phyloP scores from a whole-genome alignment of 306 rosid species.

The Crotalaria pallida region DNA sequence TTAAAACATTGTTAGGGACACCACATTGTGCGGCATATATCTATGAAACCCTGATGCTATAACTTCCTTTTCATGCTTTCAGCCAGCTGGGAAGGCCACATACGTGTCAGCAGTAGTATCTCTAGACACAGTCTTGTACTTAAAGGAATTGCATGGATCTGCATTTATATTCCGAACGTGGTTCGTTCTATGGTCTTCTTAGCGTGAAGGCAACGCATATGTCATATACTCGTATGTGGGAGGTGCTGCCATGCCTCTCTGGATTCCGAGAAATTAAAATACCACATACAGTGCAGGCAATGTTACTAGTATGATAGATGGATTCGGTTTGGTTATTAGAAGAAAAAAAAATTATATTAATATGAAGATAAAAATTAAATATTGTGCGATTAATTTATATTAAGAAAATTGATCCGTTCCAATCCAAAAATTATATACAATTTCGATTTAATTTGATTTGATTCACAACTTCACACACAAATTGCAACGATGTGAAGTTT shows the following conservation, averaged over 20 bases:
- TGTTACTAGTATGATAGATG: too few species aligned
- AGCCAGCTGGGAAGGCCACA: slow-evolving; percentile 16
- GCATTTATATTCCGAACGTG: slow-evolving; percentile 1
- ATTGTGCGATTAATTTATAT: too few species aligned
- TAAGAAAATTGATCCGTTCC: too few species aligned
- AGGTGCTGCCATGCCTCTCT: background rate
- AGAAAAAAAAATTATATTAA: too few species aligned
- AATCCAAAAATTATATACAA: too few species aligned
- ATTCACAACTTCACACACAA: too few species aligned
- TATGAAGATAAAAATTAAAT: too few species aligned
- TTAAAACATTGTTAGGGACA: too few species aligned
- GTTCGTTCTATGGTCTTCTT: background rate
- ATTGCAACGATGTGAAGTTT: too few species aligned
- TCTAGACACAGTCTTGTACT: slow-evolving; percentile 11
- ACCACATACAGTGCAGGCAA: background rate
- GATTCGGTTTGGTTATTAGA: too few species aligned
- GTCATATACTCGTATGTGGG: too few species aligned
- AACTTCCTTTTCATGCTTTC: background rate
- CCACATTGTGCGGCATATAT: background rate
- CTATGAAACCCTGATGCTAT: background rate
- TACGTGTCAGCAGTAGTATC: background rate
- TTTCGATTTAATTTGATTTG: too few species aligned
- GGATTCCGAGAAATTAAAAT: background rate
- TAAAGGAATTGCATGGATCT: slow-evolving; percentile 2
- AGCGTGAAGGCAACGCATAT: slow-evolving; percentile 21